These are phyloP conservation scores for Antitrichia curtipendula DNA, from an alignment of 225 moss, liverwort and hornwort species.

Conservation along the genomic window DNA sequence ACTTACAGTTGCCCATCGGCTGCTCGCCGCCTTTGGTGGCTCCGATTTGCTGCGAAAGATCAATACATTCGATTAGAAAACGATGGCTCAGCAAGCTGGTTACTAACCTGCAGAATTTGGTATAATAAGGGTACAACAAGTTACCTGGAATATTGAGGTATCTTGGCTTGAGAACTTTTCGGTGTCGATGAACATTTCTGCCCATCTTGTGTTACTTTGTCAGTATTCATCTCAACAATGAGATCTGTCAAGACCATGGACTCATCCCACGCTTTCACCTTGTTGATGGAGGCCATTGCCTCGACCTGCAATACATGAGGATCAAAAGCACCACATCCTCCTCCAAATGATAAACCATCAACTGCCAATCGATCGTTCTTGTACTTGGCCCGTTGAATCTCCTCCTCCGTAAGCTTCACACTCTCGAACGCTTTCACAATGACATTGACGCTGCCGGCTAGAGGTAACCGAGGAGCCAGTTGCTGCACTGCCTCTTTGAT, in stretches of 20 bases:
- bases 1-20: conserved; percentile 6
- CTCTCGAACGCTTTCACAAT: conserved; percentile 87
- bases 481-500: conserved; percentile 57
- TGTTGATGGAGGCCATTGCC: conserved; percentile 46
- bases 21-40: conserved; percentile 13
- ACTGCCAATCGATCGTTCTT: not conserved
- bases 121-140: not conserved
- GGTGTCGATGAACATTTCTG: not conserved
- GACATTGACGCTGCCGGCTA: conserved; percentile 39
- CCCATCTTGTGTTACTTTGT: not conserved
- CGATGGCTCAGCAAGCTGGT: not conserved
- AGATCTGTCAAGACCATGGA: conserved; percentile 15
- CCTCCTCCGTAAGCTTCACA: conserved; percentile 46
- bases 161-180: not conserved
- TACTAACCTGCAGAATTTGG: not conserved
- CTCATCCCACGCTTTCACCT: conserved; percentile 83
- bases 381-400: conserved; percentile 16
- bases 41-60: conserved; percentile 21
- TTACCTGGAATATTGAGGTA: conserved; percentile 19
- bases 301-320: conserved; percentile 4
- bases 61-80: not conserved
- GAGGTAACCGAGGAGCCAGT: conserved; percentile 32
- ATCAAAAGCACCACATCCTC: not conserved
- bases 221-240: not conserved
- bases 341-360: not conserved